phyloP scores from a whole-genome alignment of 352 stramenopile species.

The Phytophthora sp. region DNA sequence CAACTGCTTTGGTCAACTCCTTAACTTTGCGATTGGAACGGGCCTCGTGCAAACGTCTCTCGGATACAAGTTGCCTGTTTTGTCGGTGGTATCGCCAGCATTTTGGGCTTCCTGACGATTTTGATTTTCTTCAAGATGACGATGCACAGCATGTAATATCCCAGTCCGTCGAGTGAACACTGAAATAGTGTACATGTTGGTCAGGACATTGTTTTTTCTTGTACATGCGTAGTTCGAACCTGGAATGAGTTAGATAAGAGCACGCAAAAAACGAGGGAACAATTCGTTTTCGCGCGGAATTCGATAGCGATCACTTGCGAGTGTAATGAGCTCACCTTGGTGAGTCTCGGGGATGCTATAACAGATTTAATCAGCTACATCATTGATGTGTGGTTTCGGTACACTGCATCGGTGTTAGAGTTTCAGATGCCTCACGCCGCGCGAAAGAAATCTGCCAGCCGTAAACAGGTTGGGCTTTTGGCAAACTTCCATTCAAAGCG shows the following conservation, averaged over 20 bases:
- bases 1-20: conserved; percentile 45
- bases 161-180: too few species aligned
- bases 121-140: conserved; percentile 50
- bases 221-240: too few species aligned
- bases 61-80: conserved; percentile 50
- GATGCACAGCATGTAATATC: conserved; percentile 44
- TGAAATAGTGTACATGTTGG: background rate
- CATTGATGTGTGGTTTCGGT: conserved; percentile 24
- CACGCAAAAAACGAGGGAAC: too few species aligned
- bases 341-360: background rate
- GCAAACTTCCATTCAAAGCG: too few species aligned
- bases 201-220: too few species aligned
- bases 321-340: too few species aligned
- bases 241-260: too few species aligned
- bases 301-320: too few species aligned
- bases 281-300: too few species aligned
- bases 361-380: conserved; percentile 5
- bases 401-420: conserved; percentile 6
- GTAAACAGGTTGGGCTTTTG: too few species aligned
- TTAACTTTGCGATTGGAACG: conserved; percentile 42
- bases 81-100: conserved; percentile 38
- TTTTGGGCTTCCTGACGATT: conserved; percentile 33
- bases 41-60: conserved; percentile 38
- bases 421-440: background rate
- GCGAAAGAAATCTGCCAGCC: background rate